Conservation (phyloP, 1,139 yeast genomes). For the Hanseniaspora sp. region DNA sequence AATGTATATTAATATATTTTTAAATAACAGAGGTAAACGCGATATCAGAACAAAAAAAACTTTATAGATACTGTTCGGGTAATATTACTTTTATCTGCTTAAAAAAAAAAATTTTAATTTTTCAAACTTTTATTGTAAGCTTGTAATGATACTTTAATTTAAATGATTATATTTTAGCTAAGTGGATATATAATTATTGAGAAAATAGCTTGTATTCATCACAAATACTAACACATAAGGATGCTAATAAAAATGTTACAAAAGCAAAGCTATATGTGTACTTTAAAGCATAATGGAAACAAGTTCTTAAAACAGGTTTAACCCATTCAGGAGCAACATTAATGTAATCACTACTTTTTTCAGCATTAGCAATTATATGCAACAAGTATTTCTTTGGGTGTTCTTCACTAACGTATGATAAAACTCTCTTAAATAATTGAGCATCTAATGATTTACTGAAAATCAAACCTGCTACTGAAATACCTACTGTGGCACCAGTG, state of each 20-base stretch:
- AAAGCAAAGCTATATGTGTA: slow-evolving; percentile 44
- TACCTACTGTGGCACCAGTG: slow-evolving; percentile 64
- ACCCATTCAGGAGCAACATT: slow-evolving; percentile 40
- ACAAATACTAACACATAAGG: slow-evolving; percentile 29
- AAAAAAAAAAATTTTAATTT: no score
- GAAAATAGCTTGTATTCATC: slow-evolving; percentile 35
- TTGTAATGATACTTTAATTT: no score
- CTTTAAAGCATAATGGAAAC: slow-evolving; percentile 43
- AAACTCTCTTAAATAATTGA: slow-evolving; percentile 24
- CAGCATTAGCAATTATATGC: slow-evolving; percentile 41
- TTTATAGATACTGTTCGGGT: no score
- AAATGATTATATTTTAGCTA: neutral
- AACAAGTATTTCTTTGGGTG: slow-evolving; percentile 33
- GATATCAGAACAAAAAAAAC: no score
- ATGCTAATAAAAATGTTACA: slow-evolving; percentile 33
- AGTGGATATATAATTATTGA: neutral
- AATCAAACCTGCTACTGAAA: slow-evolving; percentile 54
- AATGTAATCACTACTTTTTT: slow-evolving; percentile 48
- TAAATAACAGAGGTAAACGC: no score
- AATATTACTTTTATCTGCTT: no score
- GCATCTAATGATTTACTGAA: slow-evolving; percentile 36
- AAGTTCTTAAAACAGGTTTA: slow-evolving; percentile 36
- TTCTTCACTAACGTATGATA: slow-evolving; percentile 24
- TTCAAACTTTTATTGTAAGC: no score
- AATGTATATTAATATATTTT: no score